These are phyloP conservation scores for Skeletonema grethae DNA, from an alignment of 108 stramenopile species.

Conservation along the genomic window DNA sequence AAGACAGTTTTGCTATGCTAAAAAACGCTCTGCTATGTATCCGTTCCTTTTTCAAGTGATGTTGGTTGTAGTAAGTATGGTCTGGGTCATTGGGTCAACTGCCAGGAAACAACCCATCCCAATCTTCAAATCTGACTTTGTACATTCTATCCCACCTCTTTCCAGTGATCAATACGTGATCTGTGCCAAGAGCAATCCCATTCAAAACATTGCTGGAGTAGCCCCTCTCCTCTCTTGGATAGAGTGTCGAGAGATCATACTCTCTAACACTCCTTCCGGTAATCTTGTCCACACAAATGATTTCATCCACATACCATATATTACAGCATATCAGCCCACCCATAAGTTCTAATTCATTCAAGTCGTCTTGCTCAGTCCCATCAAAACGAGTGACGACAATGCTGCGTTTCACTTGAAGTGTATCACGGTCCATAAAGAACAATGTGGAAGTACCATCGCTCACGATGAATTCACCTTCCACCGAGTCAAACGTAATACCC, in stretches of 20 bases:
- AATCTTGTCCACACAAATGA: slow-evolving; percentile 77
- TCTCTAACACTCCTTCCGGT: slow-evolving; percentile 77
- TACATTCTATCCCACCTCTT: slow-evolving; percentile 80
- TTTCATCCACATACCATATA: slow-evolving; percentile 78
- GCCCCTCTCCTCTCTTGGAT: slow-evolving; percentile 51
- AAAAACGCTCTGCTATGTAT: too few relatives aligned
- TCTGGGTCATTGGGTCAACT: too few relatives aligned
- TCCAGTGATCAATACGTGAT: slow-evolving; percentile 74
- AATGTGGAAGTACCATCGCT: slow-evolving; percentile 78
- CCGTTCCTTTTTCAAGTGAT: too few relatives aligned
- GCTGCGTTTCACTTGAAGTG: slow-evolving; percentile 49
- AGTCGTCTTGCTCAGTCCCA: slow-evolving; percentile 44
- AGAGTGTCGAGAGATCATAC: slow-evolving; percentile 74
- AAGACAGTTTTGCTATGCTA: too few relatives aligned
- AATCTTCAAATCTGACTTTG: slow-evolving; percentile 47
- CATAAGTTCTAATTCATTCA: slow-evolving; percentile 87
- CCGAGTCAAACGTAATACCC: slow-evolving; percentile 80
- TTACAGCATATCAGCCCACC: slow-evolving; percentile 78
- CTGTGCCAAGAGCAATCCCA: slow-evolving; percentile 78
- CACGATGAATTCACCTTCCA: slow-evolving; percentile 69
- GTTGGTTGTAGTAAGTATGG: too few relatives aligned
- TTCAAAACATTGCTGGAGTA: slow-evolving; percentile 72
- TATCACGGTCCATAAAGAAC: slow-evolving; percentile 77
- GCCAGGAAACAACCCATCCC: slow-evolving; percentile 28
- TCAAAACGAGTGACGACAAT: slow-evolving; percentile 55